Percentiles rank a stretch among this genome's conserved stretches.
These are phyloP conservation scores for Neurospora sp. DNA, from an alignment of 495 filamentous ascomycete genomes.

Conservation along the genomic window DNA sequence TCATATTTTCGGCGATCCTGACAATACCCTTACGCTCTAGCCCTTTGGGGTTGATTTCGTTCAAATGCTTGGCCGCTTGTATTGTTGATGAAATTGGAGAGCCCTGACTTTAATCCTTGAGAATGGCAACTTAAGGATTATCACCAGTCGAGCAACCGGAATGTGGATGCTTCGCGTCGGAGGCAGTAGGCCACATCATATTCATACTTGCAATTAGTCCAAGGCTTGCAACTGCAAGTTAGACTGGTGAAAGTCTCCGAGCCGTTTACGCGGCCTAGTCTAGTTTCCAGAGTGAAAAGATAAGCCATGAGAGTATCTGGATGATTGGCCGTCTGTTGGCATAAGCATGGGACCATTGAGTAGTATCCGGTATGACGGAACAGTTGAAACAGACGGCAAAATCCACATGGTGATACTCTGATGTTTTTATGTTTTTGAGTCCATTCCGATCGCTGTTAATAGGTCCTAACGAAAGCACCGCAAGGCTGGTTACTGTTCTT, in stretches of 20 bases:
- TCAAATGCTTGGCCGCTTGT: not conserved
- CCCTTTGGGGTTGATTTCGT: not conserved
- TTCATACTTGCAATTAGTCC: not conserved
- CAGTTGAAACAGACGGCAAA: not conserved
- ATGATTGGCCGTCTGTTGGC: not conserved
- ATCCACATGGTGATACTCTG: not conserved
- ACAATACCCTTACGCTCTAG: not conserved
- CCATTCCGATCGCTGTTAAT: not conserved
- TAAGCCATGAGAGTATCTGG: not conserved
- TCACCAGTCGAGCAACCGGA: not conserved
- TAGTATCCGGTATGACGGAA: not conserved
- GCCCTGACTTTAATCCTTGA: not conserved
- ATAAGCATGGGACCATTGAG: not conserved
- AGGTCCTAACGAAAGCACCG: not conserved
- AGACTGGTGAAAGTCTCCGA: not conserved
- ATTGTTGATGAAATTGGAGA: not conserved
- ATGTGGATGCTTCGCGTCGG: not conserved
- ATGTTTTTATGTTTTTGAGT: not conserved
- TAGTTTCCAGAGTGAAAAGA: not conserved
- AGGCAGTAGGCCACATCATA: not conserved
- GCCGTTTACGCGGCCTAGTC: not conserved
- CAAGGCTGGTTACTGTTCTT: not conserved
- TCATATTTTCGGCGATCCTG: not conserved
- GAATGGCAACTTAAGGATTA: not conserved
- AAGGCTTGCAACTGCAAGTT: not conserved